These are phyloP conservation scores for Capronia americana DNA, from an alignment of 2,329 filamentous ascomycete species.

Conservation along the genomic window DNA sequence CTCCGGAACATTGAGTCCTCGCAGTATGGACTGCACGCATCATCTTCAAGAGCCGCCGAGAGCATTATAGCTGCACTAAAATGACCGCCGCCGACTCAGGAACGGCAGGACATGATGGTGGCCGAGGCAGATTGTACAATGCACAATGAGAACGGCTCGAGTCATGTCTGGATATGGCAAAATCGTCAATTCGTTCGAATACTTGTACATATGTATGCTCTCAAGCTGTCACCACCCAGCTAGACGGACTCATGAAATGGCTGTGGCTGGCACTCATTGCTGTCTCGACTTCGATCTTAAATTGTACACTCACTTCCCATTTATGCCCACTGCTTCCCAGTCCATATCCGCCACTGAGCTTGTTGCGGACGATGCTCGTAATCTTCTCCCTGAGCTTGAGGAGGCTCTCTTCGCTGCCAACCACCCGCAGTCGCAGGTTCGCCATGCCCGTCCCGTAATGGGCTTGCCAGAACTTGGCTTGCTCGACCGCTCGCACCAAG, in stretches of 20 bases:
- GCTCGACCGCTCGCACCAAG: constrained; percentile 76
- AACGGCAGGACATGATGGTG: neutral
- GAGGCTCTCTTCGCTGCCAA: constrained; percentile 71
- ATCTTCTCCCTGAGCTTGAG: constrained; percentile 77
- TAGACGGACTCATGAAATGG: constrained; percentile 28
- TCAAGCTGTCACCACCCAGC: constrained; percentile 21
- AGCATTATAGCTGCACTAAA: neutral
- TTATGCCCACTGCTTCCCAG: constrained; percentile 71
- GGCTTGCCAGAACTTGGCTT: constrained; percentile 97
- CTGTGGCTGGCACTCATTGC: constrained; percentile 35
- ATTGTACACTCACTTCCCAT: constrained; percentile 94
- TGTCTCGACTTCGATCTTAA: constrained; percentile 59
- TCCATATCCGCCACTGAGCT: constrained; percentile 87
- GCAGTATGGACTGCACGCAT: neutral
- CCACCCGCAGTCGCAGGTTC: constrained; percentile 80
- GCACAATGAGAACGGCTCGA: neutral
- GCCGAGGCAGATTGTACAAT: neutral
- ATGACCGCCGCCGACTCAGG: neutral
- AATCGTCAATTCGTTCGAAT: neutral
- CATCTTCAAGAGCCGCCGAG: neutral
- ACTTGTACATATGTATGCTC: neutral
- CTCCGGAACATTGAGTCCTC: neutral
- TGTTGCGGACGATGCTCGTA: constrained; percentile 78
- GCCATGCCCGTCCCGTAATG: constrained; percentile 98
- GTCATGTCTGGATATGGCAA: neutral